Percentiles rank a stretch among this genome's conserved stretches.
phyloP scores from a whole-genome alignment of 1,284 basidiomycete species.

The Ganoderma lucidum region DNA sequence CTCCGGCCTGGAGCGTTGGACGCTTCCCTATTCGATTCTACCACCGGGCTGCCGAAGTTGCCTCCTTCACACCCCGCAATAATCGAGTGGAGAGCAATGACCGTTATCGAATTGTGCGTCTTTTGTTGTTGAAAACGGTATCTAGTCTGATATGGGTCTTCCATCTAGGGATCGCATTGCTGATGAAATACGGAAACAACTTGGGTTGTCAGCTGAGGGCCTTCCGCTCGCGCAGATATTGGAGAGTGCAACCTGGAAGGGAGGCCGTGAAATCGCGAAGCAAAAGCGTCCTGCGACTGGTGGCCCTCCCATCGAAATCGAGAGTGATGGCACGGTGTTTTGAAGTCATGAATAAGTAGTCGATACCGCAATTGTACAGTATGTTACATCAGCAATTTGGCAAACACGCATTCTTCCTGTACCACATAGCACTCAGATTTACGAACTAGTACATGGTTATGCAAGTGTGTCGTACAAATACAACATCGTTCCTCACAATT shows the following conservation, averaged over 20 bases:
- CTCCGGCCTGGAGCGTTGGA: slow-evolving; percentile 62
- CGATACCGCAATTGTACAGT: not conserved
- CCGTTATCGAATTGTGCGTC: slow-evolving; percentile 88
- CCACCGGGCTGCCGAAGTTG: slow-evolving; percentile 67
- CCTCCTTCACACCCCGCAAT: slow-evolving; percentile 86
- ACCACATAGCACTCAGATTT: not conserved
- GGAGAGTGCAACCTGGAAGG: slow-evolving; percentile 96
- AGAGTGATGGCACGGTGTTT: slow-evolving; percentile 88
- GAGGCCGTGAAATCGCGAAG: slow-evolving; percentile 90
- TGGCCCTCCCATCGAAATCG: slow-evolving; percentile 89
- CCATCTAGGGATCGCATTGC: slow-evolving; percentile 80
- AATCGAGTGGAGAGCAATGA: slow-evolving; percentile 96
- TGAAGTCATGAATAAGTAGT: slow-evolving; percentile 40
- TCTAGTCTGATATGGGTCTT: not conserved
- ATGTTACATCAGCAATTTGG: not conserved
- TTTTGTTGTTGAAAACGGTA: too few relatives aligned
- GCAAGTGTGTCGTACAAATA: not conserved
- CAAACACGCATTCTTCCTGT: not conserved
- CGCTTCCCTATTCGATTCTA: slow-evolving; percentile 49
- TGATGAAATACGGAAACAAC: slow-evolving; percentile 68
- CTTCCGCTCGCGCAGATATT: slow-evolving; percentile 87
- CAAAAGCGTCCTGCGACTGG: slow-evolving; percentile 75
- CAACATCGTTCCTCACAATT: not conserved
- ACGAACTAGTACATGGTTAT: not conserved
- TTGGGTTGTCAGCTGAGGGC: slow-evolving; percentile 56